These are phyloP conservation scores for Suhomyces sp. DNA, from an alignment of 805 yeast species.

Conservation along the genomic window DNA sequence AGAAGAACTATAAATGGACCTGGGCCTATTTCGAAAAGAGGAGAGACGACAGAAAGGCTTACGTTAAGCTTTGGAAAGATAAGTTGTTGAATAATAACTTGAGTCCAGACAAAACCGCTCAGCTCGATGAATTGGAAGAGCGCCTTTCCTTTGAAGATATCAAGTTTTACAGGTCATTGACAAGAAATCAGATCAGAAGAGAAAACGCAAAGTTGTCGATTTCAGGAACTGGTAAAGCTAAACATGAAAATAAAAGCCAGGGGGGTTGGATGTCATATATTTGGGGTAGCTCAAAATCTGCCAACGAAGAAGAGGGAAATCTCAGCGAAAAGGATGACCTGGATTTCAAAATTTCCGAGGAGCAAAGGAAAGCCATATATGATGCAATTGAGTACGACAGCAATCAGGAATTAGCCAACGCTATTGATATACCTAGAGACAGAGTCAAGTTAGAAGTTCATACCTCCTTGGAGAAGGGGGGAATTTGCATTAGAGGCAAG, in stretches of 20 bases:
- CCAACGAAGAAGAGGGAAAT: constrained; percentile 15
- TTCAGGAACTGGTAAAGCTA: neutral
- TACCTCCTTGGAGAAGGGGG: constrained; percentile 72
- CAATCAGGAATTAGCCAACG: constrained; percentile 43
- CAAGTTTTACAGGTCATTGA: constrained; percentile 77
- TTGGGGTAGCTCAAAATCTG: constrained; percentile 46
- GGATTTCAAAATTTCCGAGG: constrained; percentile 59
- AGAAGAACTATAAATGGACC: constrained; percentile 74
- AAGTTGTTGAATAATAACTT: constrained; percentile 41
- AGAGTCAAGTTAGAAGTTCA: constrained; percentile 63
- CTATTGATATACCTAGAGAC: constrained; percentile 70
- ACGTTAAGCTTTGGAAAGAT: constrained; percentile 64
- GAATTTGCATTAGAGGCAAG: constrained; percentile 57
- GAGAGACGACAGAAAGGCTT: constrained; percentile 67
- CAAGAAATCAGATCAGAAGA: constrained; percentile 62
- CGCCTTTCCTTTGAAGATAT: constrained; percentile 72
- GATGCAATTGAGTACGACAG: constrained; percentile 94
- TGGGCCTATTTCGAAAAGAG: constrained; percentile 79
- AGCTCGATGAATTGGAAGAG: constrained; percentile 54
- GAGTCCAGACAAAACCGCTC: constrained; percentile 25
- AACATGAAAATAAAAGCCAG: neutral
- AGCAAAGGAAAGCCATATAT: constrained; percentile 83
- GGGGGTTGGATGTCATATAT: constrained; percentile 70
- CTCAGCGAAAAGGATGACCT: constrained; percentile 38
- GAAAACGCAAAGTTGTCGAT: constrained; percentile 34